Base-by-base conservation (phyloP, 2,329 filamentous ascomycete genomes). In the Elsinoe arachidis region DNA sequence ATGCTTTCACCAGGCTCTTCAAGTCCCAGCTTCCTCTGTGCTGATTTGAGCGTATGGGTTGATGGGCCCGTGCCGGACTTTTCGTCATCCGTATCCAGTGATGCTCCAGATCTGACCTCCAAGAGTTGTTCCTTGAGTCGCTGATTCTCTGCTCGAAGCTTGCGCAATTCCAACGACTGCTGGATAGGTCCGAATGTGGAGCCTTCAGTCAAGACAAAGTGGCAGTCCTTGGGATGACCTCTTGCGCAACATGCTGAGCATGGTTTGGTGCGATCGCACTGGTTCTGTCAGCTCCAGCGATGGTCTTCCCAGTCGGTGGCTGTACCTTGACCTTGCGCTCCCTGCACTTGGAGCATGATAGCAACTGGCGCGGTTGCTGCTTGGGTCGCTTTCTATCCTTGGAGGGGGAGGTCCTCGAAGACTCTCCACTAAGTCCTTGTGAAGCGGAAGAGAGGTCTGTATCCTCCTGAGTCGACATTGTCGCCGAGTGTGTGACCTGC, bases 211-310 rank as follows among this genome's bases (percentile, higher is more conserved):
- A 75, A 65, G 26, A 70, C 63, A 59, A 77, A 78, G 46, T 75
- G 70, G 60, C 75, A 78, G 55, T 76, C 73, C 59, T 73, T 75
- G 2, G 75, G 74, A 43, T 71, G 69, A 11, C 75, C 75, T 57
- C 75, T 70, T 47, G 74, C 74, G 62, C 75, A 77, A 61, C 75
- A 78, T 41, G 75, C 74, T 19, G 72, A 74, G 64, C 75, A 78
- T 46, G 75, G 75, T 61, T 76, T 76, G 39, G 73, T 77, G 55
- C 75, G 72, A 67, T 77, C 75, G 61, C 75, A 78, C 73, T 76
- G 57, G 37, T 39, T 19, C 34, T 46, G 52, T 44, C 33, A 53
- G 17, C 14, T 57, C 39, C 35, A 41, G 60, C 38, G 21, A 21
- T 41, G 41, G 5, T 52, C 1, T 19, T 9, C 33, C 34, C 34